Evolutionary conservation across 2,329 filamentous ascomycete species (phyloP).

Genomic region (Pseudogymnoascus sp.): DNA sequence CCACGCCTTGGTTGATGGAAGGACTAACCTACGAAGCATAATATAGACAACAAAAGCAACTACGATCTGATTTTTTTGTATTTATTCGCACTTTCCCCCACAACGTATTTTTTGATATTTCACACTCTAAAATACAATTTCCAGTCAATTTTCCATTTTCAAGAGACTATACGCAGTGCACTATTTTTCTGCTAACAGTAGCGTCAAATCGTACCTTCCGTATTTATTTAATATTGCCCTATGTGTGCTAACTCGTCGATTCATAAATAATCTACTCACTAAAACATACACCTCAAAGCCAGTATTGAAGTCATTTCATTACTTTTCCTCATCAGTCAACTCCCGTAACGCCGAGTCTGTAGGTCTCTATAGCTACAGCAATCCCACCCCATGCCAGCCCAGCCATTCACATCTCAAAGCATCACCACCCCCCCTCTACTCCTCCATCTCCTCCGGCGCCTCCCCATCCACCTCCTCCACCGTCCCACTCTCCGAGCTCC

Average conservation of each 20-base stretch:
- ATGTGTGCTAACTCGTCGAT: not conserved
- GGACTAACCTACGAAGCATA: too few species aligned
- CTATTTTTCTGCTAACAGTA: not conserved
- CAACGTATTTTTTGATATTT: not conserved
- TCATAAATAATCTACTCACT: not conserved
- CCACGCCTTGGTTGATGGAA: not conserved
- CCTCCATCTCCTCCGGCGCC: conserved; percentile 33
- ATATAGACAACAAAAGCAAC: not conserved
- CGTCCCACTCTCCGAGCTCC: conserved; percentile 49
- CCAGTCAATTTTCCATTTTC: not conserved
- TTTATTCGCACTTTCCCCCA: not conserved
- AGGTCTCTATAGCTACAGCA: conserved; percentile 3
- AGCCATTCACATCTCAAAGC: not conserved
- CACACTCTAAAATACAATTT: not conserved
- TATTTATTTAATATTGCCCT: not conserved
- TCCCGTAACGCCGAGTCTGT: conserved; percentile 4
- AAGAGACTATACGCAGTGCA: not conserved
- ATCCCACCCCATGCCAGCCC: not conserved
- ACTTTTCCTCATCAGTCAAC: conserved; percentile 1
- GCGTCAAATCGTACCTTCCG: not conserved
- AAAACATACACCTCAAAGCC: not conserved
- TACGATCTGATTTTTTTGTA: not conserved
- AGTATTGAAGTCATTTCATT: conserved; percentile 2
- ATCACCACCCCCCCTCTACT: conserved; percentile 29
- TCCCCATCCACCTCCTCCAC: conserved; percentile 46